These are phyloP conservation scores for Orobanche coerulescens DNA, from an alignment of 257 asterid genomes.

Conservation along the genomic window DNA sequence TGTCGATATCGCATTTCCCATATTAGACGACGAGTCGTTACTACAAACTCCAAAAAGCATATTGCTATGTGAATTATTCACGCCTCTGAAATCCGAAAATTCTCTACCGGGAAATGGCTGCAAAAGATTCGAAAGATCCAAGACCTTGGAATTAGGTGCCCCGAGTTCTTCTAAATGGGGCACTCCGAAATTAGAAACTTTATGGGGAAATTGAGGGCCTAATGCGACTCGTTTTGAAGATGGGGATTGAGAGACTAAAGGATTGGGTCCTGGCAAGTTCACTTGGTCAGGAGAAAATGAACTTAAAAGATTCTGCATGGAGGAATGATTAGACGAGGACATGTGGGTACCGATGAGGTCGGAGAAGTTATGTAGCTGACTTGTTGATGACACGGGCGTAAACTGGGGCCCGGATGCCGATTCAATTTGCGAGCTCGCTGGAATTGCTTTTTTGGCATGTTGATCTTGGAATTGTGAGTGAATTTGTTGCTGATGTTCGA, in stretches of 20 bases:
- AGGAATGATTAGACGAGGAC: conserved; percentile 36
- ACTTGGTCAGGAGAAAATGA: conserved; percentile 55
- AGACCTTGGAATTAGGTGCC: conserved; percentile 44
- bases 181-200: conserved; percentile 44
- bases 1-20: conserved; percentile 43
- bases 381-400: conserved; percentile 40
- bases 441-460: conserved; percentile 32
- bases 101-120: conserved; percentile 69
- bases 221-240: conserved; percentile 69
- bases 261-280: conserved; percentile 43
- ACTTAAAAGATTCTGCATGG: conserved; percentile 54
- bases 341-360: conserved; percentile 51
- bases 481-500: conserved; percentile 40
- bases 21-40: conserved; percentile 41
- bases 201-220: conserved; percentile 57
- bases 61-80: conserved; percentile 42
- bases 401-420: conserved; percentile 44
- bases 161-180: conserved; percentile 53
- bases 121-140: conserved; percentile 56
- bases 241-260: conserved; percentile 22
- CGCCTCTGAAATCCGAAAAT: conserved; percentile 47
- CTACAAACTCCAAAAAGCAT: conserved; percentile 50
- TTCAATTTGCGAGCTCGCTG: conserved; percentile 40
- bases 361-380: conserved; percentile 56
- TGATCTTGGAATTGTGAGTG: conserved; percentile 44